phyloP scores from a whole-genome alignment of 2,329 filamentous ascomycete genomes.

The Diaporthe humulicola region DNA sequence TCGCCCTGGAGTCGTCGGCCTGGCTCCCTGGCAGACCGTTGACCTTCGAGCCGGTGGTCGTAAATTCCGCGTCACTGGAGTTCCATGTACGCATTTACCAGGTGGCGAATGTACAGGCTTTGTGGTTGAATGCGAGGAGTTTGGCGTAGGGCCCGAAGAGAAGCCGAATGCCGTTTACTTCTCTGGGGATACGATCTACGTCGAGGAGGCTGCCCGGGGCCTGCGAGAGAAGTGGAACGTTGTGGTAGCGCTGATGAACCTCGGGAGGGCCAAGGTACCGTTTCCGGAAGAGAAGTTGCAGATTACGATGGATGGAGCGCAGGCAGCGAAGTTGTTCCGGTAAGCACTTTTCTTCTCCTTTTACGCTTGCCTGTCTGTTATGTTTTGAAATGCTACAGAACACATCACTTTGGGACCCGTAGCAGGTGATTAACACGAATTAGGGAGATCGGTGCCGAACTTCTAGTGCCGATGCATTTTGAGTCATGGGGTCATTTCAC shows the following conservation, averaged over 20 bases:
- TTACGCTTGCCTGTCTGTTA: too few species aligned
- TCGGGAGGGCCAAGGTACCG: conserved; percentile 51
- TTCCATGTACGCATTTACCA: conserved; percentile 58
- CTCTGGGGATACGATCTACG: conserved; percentile 62
- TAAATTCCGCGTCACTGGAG: conserved; percentile 55
- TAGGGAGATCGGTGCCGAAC: conserved; percentile 55
- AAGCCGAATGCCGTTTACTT: conserved; percentile 62
- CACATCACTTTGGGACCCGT: too few species aligned
- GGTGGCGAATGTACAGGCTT: conserved; percentile 61
- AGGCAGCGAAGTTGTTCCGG: conserved; percentile 55
- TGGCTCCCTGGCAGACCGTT: conserved; percentile 45
- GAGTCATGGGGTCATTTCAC: conserved; percentile 61
- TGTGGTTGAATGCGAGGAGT: conserved; percentile 52
- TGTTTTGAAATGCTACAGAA: too few species aligned
- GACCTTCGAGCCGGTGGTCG: conserved; percentile 21
- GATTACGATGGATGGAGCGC: conserved; percentile 60
- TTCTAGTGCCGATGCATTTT: conserved; percentile 61
- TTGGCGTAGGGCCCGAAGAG: conserved; percentile 52
- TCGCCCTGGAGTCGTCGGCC: conserved; percentile 55
- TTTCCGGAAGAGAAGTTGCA: conserved; percentile 47
- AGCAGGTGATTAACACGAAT: too few species aligned
- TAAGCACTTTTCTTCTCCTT: too few species aligned
- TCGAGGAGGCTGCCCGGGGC: conserved; percentile 51
- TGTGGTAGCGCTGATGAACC: conserved; percentile 55
- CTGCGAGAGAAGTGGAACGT: conserved; percentile 54